Evolutionary conservation across 495 filamentous ascomycete genomes (phyloP).

Genomic region (Penicillium egyptiacum): DNA sequence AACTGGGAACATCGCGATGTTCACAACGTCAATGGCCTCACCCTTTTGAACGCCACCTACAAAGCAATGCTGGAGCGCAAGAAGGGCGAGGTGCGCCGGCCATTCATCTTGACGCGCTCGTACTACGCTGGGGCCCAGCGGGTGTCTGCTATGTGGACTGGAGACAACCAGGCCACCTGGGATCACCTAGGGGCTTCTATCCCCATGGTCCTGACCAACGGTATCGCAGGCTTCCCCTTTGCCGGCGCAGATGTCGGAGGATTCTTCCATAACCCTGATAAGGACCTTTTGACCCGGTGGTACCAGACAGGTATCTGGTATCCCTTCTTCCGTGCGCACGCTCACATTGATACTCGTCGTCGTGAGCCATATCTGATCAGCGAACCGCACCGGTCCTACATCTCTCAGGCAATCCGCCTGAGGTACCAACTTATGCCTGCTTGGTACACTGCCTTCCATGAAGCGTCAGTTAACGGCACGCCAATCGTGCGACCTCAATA

Average conservation of each 20-base stretch:
- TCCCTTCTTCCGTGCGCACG: slow-evolving; percentile 97
- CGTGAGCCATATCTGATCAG: slow-evolving; percentile 89
- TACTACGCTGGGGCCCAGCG: slow-evolving; percentile 91
- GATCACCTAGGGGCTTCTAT: slow-evolving; percentile 80
- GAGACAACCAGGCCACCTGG: slow-evolving; percentile 94
- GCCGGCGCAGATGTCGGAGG: slow-evolving; percentile 94
- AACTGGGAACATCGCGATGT: slow-evolving; percentile 97
- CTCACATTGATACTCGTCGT: slow-evolving; percentile 91
- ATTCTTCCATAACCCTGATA: slow-evolving; percentile 94
- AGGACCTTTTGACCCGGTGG: slow-evolving; percentile 89
- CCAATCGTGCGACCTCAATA: slow-evolving; percentile 91
- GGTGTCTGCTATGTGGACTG: slow-evolving; percentile 94
- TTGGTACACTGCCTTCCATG: slow-evolving; percentile 97
- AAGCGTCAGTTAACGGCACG: slow-evolving; percentile 75
- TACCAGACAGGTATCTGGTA: slow-evolving; percentile 98
- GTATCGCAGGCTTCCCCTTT: slow-evolving; percentile 91
- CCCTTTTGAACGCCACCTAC: slow-evolving; percentile 89
- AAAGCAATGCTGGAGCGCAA: slow-evolving; percentile 77
- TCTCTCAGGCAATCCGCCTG: slow-evolving; percentile 81
- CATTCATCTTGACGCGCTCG: slow-evolving; percentile 88
- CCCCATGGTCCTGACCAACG: slow-evolving; percentile 90
- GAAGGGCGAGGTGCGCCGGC: slow-evolving; percentile 73
- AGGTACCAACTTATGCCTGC: slow-evolving; percentile 87
- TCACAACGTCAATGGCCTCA: slow-evolving; percentile 93
- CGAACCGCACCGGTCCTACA: slow-evolving; percentile 81